Evolutionary conservation across 2,329 filamentous ascomycete species (phyloP).

Genomic region (Cladosporium sp.): DNA sequence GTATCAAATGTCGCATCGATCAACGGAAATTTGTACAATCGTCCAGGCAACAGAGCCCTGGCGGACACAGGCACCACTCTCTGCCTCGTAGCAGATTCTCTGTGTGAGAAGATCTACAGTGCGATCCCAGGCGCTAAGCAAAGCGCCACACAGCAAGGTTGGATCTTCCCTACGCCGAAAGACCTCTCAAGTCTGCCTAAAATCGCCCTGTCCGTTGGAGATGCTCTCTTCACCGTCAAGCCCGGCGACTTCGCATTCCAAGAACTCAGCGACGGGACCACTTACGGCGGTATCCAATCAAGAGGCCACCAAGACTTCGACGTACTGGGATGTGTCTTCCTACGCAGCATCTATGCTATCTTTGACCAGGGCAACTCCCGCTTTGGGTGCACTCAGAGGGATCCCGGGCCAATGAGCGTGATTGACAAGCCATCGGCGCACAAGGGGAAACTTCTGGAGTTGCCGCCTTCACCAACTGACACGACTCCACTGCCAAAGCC

Average conservation of each 20-base stretch:
- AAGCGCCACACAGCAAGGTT: conserved; percentile 55
- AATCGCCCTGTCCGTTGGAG: conserved; percentile 61
- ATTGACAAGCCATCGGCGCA: not conserved
- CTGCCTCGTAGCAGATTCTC: conserved; percentile 58
- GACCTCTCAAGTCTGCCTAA: conserved; percentile 53
- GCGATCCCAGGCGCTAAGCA: conserved; percentile 56
- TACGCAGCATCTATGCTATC: conserved; percentile 63
- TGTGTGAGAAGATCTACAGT: conserved; percentile 60
- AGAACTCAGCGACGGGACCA: conserved; percentile 50
- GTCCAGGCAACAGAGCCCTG: conserved; percentile 60
- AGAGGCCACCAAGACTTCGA: conserved; percentile 57
- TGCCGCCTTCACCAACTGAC: not conserved
- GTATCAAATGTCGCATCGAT: conserved; percentile 54
- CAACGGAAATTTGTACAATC: conserved; percentile 50
- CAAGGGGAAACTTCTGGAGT: not conserved
- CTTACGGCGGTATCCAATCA: conserved; percentile 64
- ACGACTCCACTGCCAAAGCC: not conserved
- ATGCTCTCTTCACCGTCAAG: conserved; percentile 56
- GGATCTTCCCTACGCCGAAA: conserved; percentile 55
- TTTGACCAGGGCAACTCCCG: conserved; percentile 51
- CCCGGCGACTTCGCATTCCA: conserved; percentile 61
- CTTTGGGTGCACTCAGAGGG: conserved; percentile 17
- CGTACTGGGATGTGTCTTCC: conserved; percentile 45
- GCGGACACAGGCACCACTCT: conserved; percentile 70
- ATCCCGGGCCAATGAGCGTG: not conserved